Evolutionary conservation across 106 monocot species (phyloP), one percentile per base, ranked within the genome.

Genomic region (Dendrobium chrysotoxum): DNA sequence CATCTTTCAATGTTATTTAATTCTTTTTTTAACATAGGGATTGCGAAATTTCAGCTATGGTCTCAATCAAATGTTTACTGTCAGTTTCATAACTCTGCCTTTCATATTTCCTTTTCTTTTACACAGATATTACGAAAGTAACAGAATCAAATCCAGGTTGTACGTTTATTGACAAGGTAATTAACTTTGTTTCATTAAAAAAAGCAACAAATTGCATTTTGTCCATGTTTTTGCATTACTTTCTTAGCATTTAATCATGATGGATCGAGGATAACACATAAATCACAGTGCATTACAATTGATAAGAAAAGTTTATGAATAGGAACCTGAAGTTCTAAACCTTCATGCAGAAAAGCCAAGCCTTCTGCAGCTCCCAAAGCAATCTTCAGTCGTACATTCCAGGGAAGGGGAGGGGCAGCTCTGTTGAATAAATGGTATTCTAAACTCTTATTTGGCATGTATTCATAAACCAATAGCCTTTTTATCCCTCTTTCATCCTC

Each of bases 381-480:
- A 50, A 86, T 82, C 75, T 79, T 46, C 16, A 86, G 26, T 42
- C 86, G 79, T 54, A 79, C 38, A 44, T 79, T 82, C 86, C 86
- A 86, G 28, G 86, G 46, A 76, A 86, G 79, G 25, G 82, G 31
- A 26, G 86, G 54, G 67, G 75, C 76, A 40, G 79, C 64, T 54
- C 45, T 74, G 67, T 79, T 75, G 39, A 86, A 86, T 31, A 86
- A 31, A 78, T 86, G 86, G 78, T 86, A 65, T 76, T 86, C 86
- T 53, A 86, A 79, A 57, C 82, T 82, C 50, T 82, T 86, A 68
- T 86, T 86, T 53, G 82, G 79, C 86, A 86, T 79, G 40, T 79
- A 86, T 28, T 86, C 86, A 82, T 86, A 86, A 2, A 86, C 82
- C 67, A 86, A 31, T 20, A 86, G 47, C 65, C 86, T 82, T 64